Base-by-base conservation (phyloP, 331 rosid species). In the Quercus tomentella region DNA sequence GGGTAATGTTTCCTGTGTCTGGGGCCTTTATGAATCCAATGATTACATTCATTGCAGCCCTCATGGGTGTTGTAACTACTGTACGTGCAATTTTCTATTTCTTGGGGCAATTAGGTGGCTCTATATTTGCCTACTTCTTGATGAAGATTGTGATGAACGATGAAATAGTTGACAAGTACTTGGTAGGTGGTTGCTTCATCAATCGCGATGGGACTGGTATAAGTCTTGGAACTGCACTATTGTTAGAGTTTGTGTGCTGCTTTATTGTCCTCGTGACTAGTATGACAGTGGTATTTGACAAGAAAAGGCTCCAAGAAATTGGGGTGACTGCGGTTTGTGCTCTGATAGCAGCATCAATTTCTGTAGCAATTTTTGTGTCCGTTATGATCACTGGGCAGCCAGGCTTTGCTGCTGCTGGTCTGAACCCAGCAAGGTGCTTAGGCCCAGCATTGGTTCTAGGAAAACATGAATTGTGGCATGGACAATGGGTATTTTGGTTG, bases 21-120 rank as follows among this genome's bases (percentile, higher is more conserved):
- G 97, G 98, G 0, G 97, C 96, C 6, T 94, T 90, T 73, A 84
- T 94, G 91, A 92, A 87, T 82, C 96, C 93, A 0, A 79, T 87
- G 55, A 81, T 94, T 88, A 87, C 98, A 10, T 72, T 81, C 79
- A 90, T 92, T 12, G 97, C 91, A 3, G 69, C 90, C 57, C 81
- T 94, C 6, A 80, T 76, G 66, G 97, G 97, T 8, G 72, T 73
- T 35, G 81, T 89, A 1, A 86, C 96, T 14, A 80, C 84, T 12
- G 30, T 87, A 1, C 87, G 96, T 6, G 97, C 94, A 3, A 61
- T 81, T 52, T 12, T 87, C 37, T 89, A 90, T 71, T 6, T 90
- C 1, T 9, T 82, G 4, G 85, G 84, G 7, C 97, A 94, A 79
- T 90, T 94, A 49, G n/a, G 84, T n/a, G 98, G 92, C 37, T 89